Base-by-base conservation (phyloP, 306 rosid species). In the Gastrolobium bilobum region DNA sequence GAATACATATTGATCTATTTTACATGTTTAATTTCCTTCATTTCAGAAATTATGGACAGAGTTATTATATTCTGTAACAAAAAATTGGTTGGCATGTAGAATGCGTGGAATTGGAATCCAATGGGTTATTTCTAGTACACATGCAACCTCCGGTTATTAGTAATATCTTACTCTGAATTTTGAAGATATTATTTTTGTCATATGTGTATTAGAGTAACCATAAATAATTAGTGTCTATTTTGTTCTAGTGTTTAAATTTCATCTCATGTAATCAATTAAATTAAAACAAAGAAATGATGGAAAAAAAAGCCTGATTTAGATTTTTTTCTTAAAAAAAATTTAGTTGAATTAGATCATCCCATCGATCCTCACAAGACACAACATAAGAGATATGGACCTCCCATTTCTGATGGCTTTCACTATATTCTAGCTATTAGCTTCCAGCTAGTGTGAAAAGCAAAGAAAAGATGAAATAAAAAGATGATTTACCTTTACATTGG, bases 381-480 rank as follows among this genome's bases (percentile, higher is more conserved):
- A 7, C 61, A 56, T 20, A 76, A 43, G n/a, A 34, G 39, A 78
- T 15, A 20, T 11, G 33, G 8, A 56, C 30, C 58, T 53, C 11
- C 7, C 46, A 6, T 44, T 53, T 40, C 4, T 31, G 64, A 44
- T 57, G 76, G 44, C 63, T 42, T 64, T 29, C 35, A 71, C 38
- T 34, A 20, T 2, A 33, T 38, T n/a, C 31, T 56, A 13, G 11
- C 52, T n/a, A 13, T 44, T 6, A 10, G 7, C 7, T 43, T 52
- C 67, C 26, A 48, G 44, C 31, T 4, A 33, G 77, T 73, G 77
- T 53, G 63, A 50, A 68, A 83, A 64, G 59, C 77, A 56, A 60
- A 73, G 71, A 58, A 72, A 65, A 66, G 1, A 39, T 6, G 33
- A 39, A 37, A 63, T 6, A 8, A 70, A 68, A 9, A 60, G 60